A percentile compares a stretch with the other conserved stretches of the same genome.
phyloP scores from a whole-genome alignment of 2,329 filamentous ascomycete species.

The Boeremia exigua region DNA sequence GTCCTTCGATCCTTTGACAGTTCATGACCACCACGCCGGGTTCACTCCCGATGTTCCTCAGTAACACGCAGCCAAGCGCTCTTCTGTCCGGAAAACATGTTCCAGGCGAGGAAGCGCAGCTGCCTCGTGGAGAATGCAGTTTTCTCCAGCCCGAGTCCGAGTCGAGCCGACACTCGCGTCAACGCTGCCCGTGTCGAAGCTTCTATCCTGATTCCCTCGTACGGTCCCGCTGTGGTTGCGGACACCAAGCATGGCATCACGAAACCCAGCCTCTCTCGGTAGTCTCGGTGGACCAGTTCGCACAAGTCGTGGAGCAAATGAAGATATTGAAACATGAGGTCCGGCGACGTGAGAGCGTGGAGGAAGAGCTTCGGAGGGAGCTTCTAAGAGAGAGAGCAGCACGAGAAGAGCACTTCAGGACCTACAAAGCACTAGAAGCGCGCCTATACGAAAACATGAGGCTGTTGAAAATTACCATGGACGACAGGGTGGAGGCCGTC shows the following conservation, averaged over 20 bases:
- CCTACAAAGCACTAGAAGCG: constrained; percentile 42
- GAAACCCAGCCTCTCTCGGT: constrained; percentile 43
- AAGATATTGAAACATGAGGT: constrained; percentile 44
- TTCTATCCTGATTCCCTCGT: constrained; percentile 49
- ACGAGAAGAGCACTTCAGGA: constrained; percentile 43
- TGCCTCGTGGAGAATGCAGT: constrained; percentile 49
- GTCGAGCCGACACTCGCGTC: constrained; percentile 28
- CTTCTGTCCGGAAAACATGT: constrained; percentile 39
- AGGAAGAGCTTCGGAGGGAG: constrained; percentile 47
- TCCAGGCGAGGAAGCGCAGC: constrained; percentile 12
- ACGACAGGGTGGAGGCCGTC: constrained; percentile 50
- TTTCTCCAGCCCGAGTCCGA: constrained; percentile 42
- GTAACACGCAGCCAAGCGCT: constrained; percentile 36
- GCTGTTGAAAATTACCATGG: constrained; percentile 46
- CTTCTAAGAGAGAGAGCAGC: constrained; percentile 43
- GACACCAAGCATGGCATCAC: constrained; percentile 57
- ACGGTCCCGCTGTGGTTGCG: constrained; percentile 54
- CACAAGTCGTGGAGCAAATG: constrained; percentile 46
- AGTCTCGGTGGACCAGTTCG: constrained; percentile 47
- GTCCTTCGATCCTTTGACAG: constrained; percentile 28
- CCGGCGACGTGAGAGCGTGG: constrained; percentile 40
- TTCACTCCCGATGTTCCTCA: constrained; percentile 48
- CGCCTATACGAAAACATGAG: constrained; percentile 49
- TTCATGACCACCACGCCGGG: constrained; percentile 35
- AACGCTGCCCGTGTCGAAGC: constrained; percentile 54